These are phyloP conservation scores for Picea glauca DNA, from an alignment of 75 land plant species.

Conservation along the genomic window DNA sequence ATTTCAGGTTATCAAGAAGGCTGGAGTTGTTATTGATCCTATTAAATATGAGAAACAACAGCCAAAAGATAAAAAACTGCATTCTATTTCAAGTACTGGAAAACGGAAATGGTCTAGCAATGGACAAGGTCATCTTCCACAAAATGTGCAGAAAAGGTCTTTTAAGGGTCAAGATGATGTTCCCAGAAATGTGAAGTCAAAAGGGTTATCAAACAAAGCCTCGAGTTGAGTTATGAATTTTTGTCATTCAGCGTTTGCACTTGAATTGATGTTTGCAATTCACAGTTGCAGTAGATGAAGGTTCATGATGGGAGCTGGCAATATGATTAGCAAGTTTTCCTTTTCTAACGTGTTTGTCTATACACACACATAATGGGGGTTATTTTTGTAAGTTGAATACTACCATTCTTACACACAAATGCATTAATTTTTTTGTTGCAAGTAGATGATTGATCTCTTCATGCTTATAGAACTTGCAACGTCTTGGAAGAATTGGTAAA, in stretches of 20 bases:
- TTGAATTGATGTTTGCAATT: background rate
- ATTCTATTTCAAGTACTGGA: background rate
- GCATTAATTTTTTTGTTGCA: too few species aligned
- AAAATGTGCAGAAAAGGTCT: background rate
- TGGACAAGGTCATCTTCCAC: background rate
- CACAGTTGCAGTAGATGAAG: background rate
- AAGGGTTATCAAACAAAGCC: background rate
- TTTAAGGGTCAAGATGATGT: background rate
- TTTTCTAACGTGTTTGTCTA: too few species aligned
- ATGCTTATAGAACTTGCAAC: too few species aligned
- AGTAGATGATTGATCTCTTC: too few species aligned
- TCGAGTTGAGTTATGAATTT: background rate
- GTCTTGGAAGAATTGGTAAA: too few species aligned
- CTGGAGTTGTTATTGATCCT: conserved; percentile 72
- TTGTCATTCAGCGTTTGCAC: background rate
- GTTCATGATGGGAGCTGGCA: too few species aligned
- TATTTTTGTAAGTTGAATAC: too few species aligned
- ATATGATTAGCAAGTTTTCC: too few species aligned
- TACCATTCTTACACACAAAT: too few species aligned
- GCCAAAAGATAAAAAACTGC: conserved; percentile 27
- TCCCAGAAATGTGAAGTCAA: background rate
- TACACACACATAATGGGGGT: too few species aligned
- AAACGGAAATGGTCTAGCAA: background rate
- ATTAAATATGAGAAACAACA: conserved; percentile 50
- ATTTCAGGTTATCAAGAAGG: conserved; percentile 61